Evolutionary conservation across 31 red algal genomes (phyloP), one percentile per base, ranked within the genome.

Genomic region (Odonthalia washingtoniensis): DNA sequence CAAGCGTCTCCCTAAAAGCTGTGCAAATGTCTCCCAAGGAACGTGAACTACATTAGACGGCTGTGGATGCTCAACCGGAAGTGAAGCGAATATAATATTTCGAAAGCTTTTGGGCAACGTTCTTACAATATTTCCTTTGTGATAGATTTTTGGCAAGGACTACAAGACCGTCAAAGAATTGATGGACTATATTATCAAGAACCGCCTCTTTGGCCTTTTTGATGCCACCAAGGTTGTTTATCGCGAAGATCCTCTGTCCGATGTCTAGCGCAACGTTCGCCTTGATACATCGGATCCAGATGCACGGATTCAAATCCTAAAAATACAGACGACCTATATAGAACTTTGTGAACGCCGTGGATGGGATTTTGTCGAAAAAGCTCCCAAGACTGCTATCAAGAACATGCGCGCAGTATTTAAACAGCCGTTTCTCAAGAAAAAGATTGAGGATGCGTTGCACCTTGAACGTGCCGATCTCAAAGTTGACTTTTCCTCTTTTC

Each of bases 241-340:
- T 0, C 9, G 12, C 49, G 73, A 88, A 0, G 46, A 77, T 40
- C 44, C 36, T 6, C 16, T 88, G 0, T 72, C 60, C 0, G 85
- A 88, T 72, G 85, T 88, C 0, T 66, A 66, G 72, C 0, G 52
- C 2, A 57, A 79, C 2, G 49, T 77, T 5, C 4, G 1, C 3
- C 65, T 78, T 0, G 72, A 88, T 1, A 74, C 46, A 18, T 67
- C 43, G 18, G 74, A 88, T 78, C 57, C 72, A 40, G 72, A 88
- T 37, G 73, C 85, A n/a, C 0, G 85, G 4, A 43, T 88, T 0
- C 72, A 74, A 21, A 88, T 77, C n/a, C 0, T 88, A 16, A 78
- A 78, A 0, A 72, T 88, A 37, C 36, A 12, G 6, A 32, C 66
- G n/a, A 34, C 16, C 28, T 70, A 70, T 70, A 12, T 70, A 12